Base-by-base conservation (phyloP, 1,139 yeast genomes). In the Arxiozyma slooffiae region DNA sequence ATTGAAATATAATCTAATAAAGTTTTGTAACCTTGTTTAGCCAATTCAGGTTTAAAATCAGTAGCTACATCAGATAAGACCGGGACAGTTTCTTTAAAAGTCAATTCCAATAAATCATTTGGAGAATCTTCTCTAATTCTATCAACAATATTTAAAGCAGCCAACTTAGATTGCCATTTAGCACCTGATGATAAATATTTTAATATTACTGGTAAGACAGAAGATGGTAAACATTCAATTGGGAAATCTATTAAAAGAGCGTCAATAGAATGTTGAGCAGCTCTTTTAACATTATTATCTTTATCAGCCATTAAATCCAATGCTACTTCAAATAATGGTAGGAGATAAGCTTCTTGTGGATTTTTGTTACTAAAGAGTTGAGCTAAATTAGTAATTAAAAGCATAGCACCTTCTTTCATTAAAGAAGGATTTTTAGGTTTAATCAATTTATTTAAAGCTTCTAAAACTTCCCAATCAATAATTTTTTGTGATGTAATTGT, bases 21-120 rank as follows among this genome's bases (percentile, higher is more conserved):
- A 16, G 87, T 76, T 58, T 77, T 76, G 58, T 81, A 73, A 58
- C 97, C 97, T 55, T 81, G 88, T 62, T 85, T 84, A 41, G 97
- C 88, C 55, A 92, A 77, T 71, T 92, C 98, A 1, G 97, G 96
- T 73, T 92, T 92, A 77, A 92, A 88, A 70, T 92, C 98, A 53
- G 95, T 92, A 58, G 96, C 80, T 70, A 84, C 78, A 68, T 87
- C 95, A 44, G 96, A 87, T 61, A 92, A 76, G 8, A 85, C 78
- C 24, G 98, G 98, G 26, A 92, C 80, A 9, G 87, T 79, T 53
- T 78, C 79, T 54, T 83, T 80, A 69, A 92, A 90, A 59, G 82
- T 80, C 64, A 83, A 70, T 69, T 92, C 97, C 61, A 92, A 73
- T 60, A 87, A 75, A 70, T 92, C 97, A 43, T 85, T 80, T 50